Conservation (phyloP, 2,329 filamentous ascomycete species). For the Alternaria consortialis region DNA sequence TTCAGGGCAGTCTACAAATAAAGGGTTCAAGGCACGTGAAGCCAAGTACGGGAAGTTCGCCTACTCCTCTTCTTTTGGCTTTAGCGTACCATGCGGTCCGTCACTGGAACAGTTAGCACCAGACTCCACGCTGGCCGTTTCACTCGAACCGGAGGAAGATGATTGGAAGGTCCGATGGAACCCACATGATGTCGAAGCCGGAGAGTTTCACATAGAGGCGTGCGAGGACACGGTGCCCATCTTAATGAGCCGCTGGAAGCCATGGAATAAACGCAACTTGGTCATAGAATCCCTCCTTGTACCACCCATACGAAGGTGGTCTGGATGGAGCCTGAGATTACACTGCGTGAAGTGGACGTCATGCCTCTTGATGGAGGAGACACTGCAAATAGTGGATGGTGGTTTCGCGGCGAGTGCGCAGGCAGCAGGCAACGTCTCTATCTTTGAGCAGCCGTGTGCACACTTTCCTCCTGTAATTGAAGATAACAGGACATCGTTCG, state of each 20-base stretch:
- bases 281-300: conserved; percentile 34
- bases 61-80: conserved; percentile 47
- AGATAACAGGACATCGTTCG: conserved; percentile 9
- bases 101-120: conserved; percentile 52
- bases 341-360: conserved; percentile 28
- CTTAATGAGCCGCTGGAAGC: conserved; percentile 36
- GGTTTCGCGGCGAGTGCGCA: conserved; percentile 43
- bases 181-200: conserved; percentile 42
- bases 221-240: conserved; percentile 22
- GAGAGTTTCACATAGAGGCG: conserved; percentile 6
- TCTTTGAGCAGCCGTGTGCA: background rate
- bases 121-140: conserved; percentile 47
- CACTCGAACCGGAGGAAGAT: conserved; percentile 45
- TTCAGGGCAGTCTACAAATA: conserved; percentile 44
- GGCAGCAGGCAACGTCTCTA: conserved; percentile 8
- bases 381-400: conserved; percentile 30
- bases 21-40: conserved; percentile 48
- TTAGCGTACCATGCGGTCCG: conserved; percentile 52
- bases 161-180: conserved; percentile 51
- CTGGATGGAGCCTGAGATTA: conserved; percentile 40
- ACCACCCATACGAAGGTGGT: conserved; percentile 36
- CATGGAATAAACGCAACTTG: conserved; percentile 40
- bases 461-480: conserved; percentile 25
- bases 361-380: background rate
- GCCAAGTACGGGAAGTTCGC: conserved; percentile 48